These are phyloP conservation scores for Claviceps sp. DNA, from an alignment of 2,329 filamentous ascomycete genomes.

Conservation along the genomic window DNA sequence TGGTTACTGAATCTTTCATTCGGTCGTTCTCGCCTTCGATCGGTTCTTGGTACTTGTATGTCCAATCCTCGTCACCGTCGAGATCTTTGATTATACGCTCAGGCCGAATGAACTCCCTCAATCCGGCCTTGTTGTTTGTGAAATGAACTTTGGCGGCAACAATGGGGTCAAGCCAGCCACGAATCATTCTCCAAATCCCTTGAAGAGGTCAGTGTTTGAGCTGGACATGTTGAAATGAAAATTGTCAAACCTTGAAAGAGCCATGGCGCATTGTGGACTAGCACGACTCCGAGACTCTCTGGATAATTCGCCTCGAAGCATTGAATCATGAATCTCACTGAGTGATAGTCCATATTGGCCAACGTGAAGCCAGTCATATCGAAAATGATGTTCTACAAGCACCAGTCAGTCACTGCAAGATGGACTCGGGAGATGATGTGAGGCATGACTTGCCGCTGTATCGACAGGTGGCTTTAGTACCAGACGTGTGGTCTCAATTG, in stretches of 20 bases:
- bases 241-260: constrained; percentile 65
- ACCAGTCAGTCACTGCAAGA: not conserved
- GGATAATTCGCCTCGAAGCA: constrained; percentile 99
- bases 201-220: constrained; percentile 4
- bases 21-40: constrained; percentile 58
- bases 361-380: constrained; percentile 91
- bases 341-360: constrained; percentile 96
- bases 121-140: constrained; percentile 66
- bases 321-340: constrained; percentile 98
- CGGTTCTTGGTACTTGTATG: constrained; percentile 73
- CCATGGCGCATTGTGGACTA: constrained; percentile 96
- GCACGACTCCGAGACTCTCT: constrained; percentile 74
- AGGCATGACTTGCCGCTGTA: constrained; percentile 61
- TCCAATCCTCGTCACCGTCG: constrained; percentile 75
- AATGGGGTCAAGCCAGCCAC: constrained; percentile 91
- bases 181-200: constrained; percentile 95
- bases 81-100: constrained; percentile 67
- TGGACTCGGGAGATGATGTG: too few species aligned
- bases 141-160: constrained; percentile 92
- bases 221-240: not conserved
- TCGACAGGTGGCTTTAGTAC: constrained; percentile 69
- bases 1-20: constrained; percentile 53
- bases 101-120: constrained; percentile 61
- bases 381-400: constrained; percentile 67
- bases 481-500: constrained; percentile 89